Base-by-base conservation (phyloP, 768 basidiomycete genomes). In the Mycena olivaceomarginata region DNA sequence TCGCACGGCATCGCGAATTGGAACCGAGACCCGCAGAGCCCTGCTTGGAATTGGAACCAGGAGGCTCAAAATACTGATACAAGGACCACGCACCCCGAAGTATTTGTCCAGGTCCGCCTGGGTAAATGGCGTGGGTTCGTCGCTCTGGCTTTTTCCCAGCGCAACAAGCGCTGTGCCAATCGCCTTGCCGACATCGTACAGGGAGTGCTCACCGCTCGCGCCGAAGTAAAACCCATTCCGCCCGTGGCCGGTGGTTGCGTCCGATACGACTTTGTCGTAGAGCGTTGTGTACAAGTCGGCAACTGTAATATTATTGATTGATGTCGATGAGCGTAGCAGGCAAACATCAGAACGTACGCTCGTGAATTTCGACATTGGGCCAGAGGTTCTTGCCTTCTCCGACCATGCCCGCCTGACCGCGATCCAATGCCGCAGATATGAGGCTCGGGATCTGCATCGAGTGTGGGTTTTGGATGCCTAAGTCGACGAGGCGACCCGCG, bases 381-480 rank as follows among this genome's bases (percentile, higher is more conserved):
- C 92, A 94, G 8, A 91, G 59, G 69, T 93, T 92, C 80, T 87
- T 84, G 1, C 94, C 94, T 56, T 87, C 79, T 0, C 93, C 93
- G 5, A 94, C 85, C 79, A 92, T 84, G 16, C 92, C 92, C 0
- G 87, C 92, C 43, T 89, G 87, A 0, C 87, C 87, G 48, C 93
- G 87, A 76, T 80, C 84, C 51, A 93, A 79, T 31, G 88, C 81
- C 0, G 88, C 88, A 15, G 83, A 82, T 71, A 93, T 88, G 5
- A 92, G 80, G 0, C 48, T 39, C 2, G 91, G 92, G 40, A 94
- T 89, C 75, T 91, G 91, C 9, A 86, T 82, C 0, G 93, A 94
- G 68, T 89, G 85, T 1, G 85, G 81, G 77, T 94, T 92, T 45
- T 90, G 87, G 46, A 94, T 85, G 13, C 90, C 92, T 7, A 85